A percentile compares a stretch with the other conserved stretches of the same genome.
These are phyloP conservation scores for Aspergillus affinis DNA, from an alignment of 495 filamentous ascomycete species.

Conservation along the genomic window DNA sequence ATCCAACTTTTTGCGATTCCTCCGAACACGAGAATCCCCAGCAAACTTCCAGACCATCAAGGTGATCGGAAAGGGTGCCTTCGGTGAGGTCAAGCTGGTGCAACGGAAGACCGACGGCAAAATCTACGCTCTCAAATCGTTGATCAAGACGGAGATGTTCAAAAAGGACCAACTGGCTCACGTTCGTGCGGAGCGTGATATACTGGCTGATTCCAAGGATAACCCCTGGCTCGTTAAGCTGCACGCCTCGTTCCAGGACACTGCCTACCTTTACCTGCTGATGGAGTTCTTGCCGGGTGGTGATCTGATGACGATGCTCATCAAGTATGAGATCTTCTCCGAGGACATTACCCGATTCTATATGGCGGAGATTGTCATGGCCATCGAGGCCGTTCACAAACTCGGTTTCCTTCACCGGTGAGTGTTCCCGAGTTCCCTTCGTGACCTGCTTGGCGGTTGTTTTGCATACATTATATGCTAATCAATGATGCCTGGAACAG, in stretches of 20 bases:
- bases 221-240: conserved; percentile 99
- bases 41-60: conserved; percentile 94
- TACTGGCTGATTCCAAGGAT: conserved; percentile 91
- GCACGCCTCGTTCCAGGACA: conserved; percentile 95
- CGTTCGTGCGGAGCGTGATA: conserved; percentile 95
- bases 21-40: conserved; percentile 87
- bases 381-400: conserved; percentile 96
- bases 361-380: conserved; percentile 96
- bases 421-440: conserved; percentile 21
- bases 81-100: conserved; percentile 96
- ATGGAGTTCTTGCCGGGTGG: conserved; percentile 99
- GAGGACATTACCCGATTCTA: conserved; percentile 99
- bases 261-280: conserved; percentile 93
- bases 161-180: conserved; percentile 99
- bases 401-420: conserved; percentile 98
- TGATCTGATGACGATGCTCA: conserved; percentile 99
- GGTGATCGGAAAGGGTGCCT: conserved; percentile 98
- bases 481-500: conserved; percentile 47
- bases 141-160: conserved; percentile 99
- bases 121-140: conserved; percentile 96
- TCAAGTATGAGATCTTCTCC: conserved; percentile 99
- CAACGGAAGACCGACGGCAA: conserved; percentile 95
- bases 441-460: not conserved
- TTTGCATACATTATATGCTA: not conserved
- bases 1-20: conserved; percentile 87